These are phyloP conservation scores for Sporisorium graminicola DNA, from an alignment of 1,284 basidiomycete genomes.

Conservation along the genomic window DNA sequence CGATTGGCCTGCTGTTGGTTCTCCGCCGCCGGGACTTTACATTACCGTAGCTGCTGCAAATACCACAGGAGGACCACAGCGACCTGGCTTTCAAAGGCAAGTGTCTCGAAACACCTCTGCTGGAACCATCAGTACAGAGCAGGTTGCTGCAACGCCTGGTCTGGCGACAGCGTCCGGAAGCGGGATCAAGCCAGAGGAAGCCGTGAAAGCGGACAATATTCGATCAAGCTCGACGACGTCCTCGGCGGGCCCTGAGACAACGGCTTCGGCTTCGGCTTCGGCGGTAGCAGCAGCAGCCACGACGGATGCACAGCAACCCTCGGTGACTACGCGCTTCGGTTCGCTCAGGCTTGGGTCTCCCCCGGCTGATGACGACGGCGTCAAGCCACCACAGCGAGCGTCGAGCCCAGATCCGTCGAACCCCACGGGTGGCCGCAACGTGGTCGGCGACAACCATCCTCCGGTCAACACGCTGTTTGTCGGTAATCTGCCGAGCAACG, in stretches of 20 bases:
- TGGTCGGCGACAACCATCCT: constrained; percentile 59
- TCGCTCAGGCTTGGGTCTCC: constrained; percentile 52
- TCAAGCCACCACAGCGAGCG: constrained; percentile 22
- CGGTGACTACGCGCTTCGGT: constrained; percentile 48
- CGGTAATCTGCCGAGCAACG: constrained; percentile 60
- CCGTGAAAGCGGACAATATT: constrained; percentile 25
- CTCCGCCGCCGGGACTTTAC: constrained; percentile 50
- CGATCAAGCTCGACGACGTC: constrained; percentile 27
- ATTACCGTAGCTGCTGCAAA: constrained; percentile 1
- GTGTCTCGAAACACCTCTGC: constrained; percentile 34
- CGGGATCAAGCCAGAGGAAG: constrained; percentile 41
- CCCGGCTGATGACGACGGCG: constrained; percentile 25
- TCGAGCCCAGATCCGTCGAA: constrained; percentile 48
- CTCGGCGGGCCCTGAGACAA: constrained; percentile 29
- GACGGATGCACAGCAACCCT: constrained; percentile 12
- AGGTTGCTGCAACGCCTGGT: not conserved
- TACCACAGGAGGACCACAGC: constrained; percentile 6
- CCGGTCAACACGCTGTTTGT: constrained; percentile 63
- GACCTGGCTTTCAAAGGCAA: constrained; percentile 41
- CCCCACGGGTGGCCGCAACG: constrained; percentile 49
- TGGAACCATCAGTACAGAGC: constrained; percentile 11
- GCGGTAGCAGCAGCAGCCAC: not conserved
- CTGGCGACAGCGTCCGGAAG: not conserved
- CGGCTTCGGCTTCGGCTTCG: not conserved
- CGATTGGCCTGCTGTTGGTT: constrained; percentile 57